Evolutionary conservation across 371 early-diverging fungal species (phyloP).

Genomic region (Coemansia sp.): DNA sequence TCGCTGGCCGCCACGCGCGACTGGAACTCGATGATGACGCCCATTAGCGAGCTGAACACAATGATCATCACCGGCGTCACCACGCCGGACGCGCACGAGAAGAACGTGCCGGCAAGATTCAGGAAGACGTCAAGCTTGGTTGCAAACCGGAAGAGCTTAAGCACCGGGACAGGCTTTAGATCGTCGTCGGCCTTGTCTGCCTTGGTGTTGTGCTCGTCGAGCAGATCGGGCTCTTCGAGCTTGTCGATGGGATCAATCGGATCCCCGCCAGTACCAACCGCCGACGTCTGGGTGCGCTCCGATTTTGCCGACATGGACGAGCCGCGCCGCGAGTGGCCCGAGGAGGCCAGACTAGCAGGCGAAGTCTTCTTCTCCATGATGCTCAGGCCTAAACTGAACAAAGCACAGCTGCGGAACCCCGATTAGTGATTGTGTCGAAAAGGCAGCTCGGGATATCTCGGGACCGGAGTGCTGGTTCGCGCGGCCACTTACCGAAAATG

Average conservation of each 20-base stretch:
- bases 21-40: constrained; percentile 15
- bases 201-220: neutral
- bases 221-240: constrained; percentile 1
- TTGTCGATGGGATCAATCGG: constrained; percentile 8
- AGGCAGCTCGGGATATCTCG: neutral
- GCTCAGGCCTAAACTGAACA: neutral
- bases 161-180: constrained; percentile 21
- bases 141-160: constrained; percentile 51
- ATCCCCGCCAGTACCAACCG: neutral
- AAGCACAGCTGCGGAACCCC: neutral
- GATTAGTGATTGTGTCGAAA: neutral
- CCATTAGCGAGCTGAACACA: constrained; percentile 33
- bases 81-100: constrained; percentile 48
- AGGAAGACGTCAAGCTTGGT: constrained; percentile 41
- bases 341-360: neutral
- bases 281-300: constrained; percentile 2
- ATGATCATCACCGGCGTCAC: constrained; percentile 49
- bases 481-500: constrained; percentile 2
- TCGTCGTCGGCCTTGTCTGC: neutral
- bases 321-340: constrained; percentile 2
- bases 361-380: constrained; percentile 5
- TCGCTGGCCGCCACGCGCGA: neutral
- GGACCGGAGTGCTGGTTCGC: neutral
- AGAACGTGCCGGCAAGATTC: constrained; percentile 42
- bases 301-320: constrained; percentile 4